Evolutionary conservation across 208 protist species (phyloP), one percentile per base, ranked within the genome.

Genomic region (Balamuthia mandrillaris): DNA sequence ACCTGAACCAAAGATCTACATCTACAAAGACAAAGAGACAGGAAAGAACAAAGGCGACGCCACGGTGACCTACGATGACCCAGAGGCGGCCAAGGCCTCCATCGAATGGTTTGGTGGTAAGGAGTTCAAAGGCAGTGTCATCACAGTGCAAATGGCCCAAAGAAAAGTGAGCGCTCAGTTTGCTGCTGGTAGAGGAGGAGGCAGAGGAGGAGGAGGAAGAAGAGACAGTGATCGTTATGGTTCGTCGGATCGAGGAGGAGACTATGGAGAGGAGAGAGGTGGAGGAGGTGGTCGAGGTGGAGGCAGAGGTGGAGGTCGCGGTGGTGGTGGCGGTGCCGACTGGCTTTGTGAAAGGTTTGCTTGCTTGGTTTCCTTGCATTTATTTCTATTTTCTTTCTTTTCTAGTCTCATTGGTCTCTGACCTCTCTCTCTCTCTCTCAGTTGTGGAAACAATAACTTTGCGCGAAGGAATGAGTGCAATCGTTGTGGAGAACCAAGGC

Each of bases 31-130:
- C 42, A 87, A 87, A 44, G 45, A 27, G 0, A 87, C 83, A 3
- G 61, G 61, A 29, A 66, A 81, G 75, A n/a, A 39, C 33, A 87
- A 87, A 33, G 83, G 83, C 24, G 83, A 87, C 49, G 66, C 60
- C n/a, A 87, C 83, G 7, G 65, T 87, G n/a, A 87, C 83, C 12
- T 87, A 85, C 24, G 83, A 87, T 33, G 83, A 87, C 42, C 83
- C 60, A 68, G 60, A 68, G 60, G 60, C 72, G 3, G 83, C 83
- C n/a, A 72, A 51, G 31, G 83, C 83, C 42, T 41, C 83, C 44
- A 72, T 87, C 63, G 45, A 54, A 45, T 81, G 83, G 60, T 86
- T 86, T 41, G 35, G 84, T 58, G 37, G 41, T 51, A 83, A 37
- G 18, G 75, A 83, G n/a, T 83, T 61, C 37, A 24, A 54, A 51